These are phyloP conservation scores for Scortechinia acanthostroma DNA, from an alignment of 2,329 filamentous ascomycete genomes.

Conservation along the genomic window DNA sequence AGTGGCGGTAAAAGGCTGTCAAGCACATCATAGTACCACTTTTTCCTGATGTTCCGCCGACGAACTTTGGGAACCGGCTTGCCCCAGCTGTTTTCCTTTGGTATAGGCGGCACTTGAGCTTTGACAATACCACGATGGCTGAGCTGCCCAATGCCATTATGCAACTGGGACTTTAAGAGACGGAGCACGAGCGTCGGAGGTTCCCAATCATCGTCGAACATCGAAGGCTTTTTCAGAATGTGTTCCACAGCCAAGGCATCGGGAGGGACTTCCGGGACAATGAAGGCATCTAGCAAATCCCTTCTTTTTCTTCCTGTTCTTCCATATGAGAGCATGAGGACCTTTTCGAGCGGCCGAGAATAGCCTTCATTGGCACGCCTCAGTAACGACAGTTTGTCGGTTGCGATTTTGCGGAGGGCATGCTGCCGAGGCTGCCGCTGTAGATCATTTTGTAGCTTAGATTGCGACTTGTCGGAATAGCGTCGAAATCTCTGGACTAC, in stretches of 20 bases:
- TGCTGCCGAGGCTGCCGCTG: too few species aligned
- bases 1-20: slow-evolving; percentile 24
- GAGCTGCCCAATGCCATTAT: not conserved
- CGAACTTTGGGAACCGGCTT: not conserved
- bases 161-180: not conserved
- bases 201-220: not conserved
- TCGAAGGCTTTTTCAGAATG: not conserved
- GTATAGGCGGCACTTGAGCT: not conserved
- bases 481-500: slow-evolving; percentile 37
- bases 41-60: not conserved
- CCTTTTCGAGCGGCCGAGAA: slow-evolving; percentile 33
- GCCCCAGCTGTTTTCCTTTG: not conserved
- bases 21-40: slow-evolving; percentile 22
- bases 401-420: not conserved
- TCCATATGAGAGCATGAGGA: slow-evolving; percentile 47
- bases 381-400: not conserved
- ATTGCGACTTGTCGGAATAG: slow-evolving; percentile 12
- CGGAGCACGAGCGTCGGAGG: not conserved
- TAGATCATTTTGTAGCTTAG: not conserved
- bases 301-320: slow-evolving; percentile 41
- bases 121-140: not conserved
- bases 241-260: not conserved
- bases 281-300: slow-evolving; percentile 36
- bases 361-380: slow-evolving; percentile 16
- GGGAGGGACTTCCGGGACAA: slow-evolving; percentile 16